Evolutionary conservation across 352 stramenopile genomes (phyloP), one percentile per base, ranked within the genome.

Genomic region (Thalassiosira exigua): DNA sequence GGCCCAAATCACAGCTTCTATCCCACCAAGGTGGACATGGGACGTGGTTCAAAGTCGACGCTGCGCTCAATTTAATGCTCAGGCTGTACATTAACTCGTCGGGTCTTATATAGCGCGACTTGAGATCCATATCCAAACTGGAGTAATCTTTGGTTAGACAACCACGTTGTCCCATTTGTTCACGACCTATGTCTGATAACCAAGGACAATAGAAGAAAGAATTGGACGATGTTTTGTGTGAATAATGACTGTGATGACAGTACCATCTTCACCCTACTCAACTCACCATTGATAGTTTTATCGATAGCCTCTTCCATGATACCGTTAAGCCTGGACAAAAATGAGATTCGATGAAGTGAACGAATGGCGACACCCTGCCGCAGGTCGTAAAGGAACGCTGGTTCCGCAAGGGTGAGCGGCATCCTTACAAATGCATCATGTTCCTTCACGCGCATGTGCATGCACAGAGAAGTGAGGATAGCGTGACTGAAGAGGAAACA

Each of bases 101-200:
- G 51, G 71, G 90, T 19, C 76, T 87, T 1, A 93, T 58, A 67
- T 90, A 79, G 21, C 87, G 74, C 22, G 82, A 64, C 54, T 92
- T 93, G 1, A 92, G 57, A 75, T 94, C 89, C 57, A 86, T 64
- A 79, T 93, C 87, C 36, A 94, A 68, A 4, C 64, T 80, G 33
- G 80, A 82, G 36, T 88, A 68, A 61, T 92, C 87, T 44, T 79
- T 75, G 33, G 75, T 91, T 46, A 62, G 75, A 70, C 89, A 94
- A 3, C 89, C 89, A 59, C 89, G 68, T 59, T 88, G 79, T 30
- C 76, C 85, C 22, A 94, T 79, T 62, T 87, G 78, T 72, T 94
- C 85, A 30, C 79, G 69, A 39, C 89, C 87, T 27, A 93, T 62
- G 27, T 80, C 70, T 75, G 42, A 69, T 39, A 60, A 29, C 67